phyloP scores from a whole-genome alignment of 345 rosid genomes.

The Salix exigua region DNA sequence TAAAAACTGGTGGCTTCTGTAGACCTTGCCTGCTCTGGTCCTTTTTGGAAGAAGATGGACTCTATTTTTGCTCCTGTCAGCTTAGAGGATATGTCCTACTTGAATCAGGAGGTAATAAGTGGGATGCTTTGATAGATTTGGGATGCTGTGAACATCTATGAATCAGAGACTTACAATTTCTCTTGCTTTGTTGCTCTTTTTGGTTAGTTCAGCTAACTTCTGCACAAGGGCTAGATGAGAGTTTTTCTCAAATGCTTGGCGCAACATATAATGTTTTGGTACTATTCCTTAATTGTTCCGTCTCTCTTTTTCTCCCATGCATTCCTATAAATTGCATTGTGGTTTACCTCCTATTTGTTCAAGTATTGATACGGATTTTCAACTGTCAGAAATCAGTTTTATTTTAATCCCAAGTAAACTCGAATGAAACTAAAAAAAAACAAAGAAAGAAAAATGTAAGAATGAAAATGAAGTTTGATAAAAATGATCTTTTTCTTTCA shows the following conservation, averaged over 20 bases:
- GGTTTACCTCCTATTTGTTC: neutral
- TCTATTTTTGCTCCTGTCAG: conserved; percentile 54
- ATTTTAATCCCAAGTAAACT: neutral
- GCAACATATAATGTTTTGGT: conserved; percentile 51
- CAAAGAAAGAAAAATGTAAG: neutral
- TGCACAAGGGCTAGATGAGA: conserved; percentile 66
- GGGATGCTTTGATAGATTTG: conserved; percentile 9
- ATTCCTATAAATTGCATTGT: neutral
- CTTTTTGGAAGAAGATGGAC: conserved; percentile 90
- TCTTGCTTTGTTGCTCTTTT: conserved; percentile 10
- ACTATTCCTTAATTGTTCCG: conserved; percentile 7
- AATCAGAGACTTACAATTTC: conserved; percentile 14
- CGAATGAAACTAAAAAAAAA: neutral
- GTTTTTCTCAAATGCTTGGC: conserved; percentile 57
- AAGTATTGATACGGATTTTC: neutral
- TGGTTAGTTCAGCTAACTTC: conserved; percentile 51
- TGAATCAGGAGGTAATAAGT: conserved; percentile 72
- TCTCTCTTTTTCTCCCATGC: neutral
- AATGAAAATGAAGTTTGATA: conserved; percentile 9
- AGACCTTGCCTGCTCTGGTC: conserved; percentile 70
- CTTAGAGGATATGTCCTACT: conserved; percentile 59
- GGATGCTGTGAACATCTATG: conserved; percentile 5
- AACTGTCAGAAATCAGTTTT: neutral
- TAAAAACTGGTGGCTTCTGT: conserved; percentile 19
- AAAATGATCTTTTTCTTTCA: conserved; percentile 26